Conservation (phyloP, 225 moss, liverwort and hornwort genomes). For the Thuidium tamariscinum region DNA sequence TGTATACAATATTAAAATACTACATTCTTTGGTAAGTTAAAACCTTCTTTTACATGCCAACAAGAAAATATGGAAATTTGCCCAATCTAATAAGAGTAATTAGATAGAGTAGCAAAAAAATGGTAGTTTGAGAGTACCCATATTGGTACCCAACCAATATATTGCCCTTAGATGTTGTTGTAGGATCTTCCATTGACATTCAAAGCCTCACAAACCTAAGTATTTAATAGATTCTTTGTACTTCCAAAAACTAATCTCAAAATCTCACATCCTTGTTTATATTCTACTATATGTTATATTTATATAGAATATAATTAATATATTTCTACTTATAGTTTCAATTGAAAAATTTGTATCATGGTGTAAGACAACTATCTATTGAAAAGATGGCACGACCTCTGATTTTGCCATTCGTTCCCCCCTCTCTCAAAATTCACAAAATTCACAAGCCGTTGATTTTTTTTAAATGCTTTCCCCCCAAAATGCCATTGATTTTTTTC, state of each 20-base stretch:
- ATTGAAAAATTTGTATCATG: not conserved
- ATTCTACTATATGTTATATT: not conserved
- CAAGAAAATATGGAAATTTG: not conserved
- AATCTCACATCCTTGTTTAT: not conserved
- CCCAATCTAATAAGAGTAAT: not conserved
- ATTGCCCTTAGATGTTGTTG: accelerated
- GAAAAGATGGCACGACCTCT: too few relatives aligned
- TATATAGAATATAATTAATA: not conserved
- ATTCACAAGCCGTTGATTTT: too few relatives aligned
- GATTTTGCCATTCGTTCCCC: too few relatives aligned
- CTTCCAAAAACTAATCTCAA: not conserved
- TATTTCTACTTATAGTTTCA: not conserved
- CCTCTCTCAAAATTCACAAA: too few relatives aligned
- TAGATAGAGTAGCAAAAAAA: not conserved
- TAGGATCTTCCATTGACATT: too few relatives aligned
- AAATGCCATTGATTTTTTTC: too few relatives aligned
- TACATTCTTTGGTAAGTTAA: too few relatives aligned
- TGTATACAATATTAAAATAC: not conserved
- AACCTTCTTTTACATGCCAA: not conserved
- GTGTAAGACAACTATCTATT: not conserved
- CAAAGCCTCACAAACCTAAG: not conserved
- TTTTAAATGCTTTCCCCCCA: too few relatives aligned
- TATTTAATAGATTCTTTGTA: accelerated
- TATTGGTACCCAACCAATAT: accelerated
- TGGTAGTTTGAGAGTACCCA: accelerated